These are phyloP conservation scores for Epicoccum nigrum DNA, from an alignment of 2,329 filamentous ascomycete species.

Conservation along the genomic window DNA sequence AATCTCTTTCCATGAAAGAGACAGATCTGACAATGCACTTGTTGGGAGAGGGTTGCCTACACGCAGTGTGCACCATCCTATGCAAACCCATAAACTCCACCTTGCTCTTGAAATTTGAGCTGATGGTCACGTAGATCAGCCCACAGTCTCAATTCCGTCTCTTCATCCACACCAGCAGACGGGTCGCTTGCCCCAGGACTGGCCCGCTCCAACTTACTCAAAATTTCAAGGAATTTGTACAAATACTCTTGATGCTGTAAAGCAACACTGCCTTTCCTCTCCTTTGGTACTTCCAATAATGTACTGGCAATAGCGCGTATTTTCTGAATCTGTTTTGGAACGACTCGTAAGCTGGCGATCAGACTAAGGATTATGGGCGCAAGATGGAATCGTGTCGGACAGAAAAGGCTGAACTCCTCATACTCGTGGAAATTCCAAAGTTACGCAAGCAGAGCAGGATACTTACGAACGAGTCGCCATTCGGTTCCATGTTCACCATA, in stretches of 20 bases:
- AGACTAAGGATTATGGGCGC: constrained; percentile 12
- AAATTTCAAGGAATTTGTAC: constrained; percentile 72
- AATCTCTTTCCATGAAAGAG: too few relatives aligned
- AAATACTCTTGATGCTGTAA: constrained; percentile 73
- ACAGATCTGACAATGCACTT: too few relatives aligned
- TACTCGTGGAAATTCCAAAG: constrained; percentile 20
- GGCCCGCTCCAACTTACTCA: constrained; percentile 74
- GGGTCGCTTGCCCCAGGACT: constrained; percentile 50
- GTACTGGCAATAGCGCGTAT: constrained; percentile 84
- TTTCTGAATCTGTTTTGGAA: constrained; percentile 69
- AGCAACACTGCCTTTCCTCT: constrained; percentile 59
- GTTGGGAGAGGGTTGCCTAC: neutral
- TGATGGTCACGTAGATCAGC: constrained; percentile 81
- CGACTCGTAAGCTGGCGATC: constrained; percentile 36
- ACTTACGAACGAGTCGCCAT: constrained; percentile 68
- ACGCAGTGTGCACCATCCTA: neutral
- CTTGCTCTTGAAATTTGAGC: constrained; percentile 70
- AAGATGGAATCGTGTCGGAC: constrained; percentile 17
- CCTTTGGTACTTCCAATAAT: constrained; percentile 67
- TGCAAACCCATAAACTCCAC: constrained; percentile 58
- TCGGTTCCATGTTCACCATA: constrained; percentile 82
- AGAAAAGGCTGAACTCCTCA: constrained; percentile 10
- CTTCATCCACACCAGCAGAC: constrained; percentile 63
- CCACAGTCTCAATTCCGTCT: constrained; percentile 78
- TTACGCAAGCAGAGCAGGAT: constrained; percentile 19